Conservation (phyloP, 192 early-diverging fungal genomes). For the Thamnidium elegans region DNA sequence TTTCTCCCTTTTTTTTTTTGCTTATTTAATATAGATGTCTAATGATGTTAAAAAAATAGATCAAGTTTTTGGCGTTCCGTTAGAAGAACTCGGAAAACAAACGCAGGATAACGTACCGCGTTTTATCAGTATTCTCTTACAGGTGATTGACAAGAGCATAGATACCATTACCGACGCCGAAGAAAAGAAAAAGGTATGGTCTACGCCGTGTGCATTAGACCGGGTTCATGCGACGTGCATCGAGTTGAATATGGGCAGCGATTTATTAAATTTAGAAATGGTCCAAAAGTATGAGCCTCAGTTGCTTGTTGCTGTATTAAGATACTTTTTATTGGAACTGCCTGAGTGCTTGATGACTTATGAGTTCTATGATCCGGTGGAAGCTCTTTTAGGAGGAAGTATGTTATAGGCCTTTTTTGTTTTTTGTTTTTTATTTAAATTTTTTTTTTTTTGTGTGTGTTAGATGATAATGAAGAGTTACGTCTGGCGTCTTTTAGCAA, state of each 20-base stretch:
- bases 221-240: slow-evolving; percentile 63
- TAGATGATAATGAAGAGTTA: slow-evolving; percentile 22
- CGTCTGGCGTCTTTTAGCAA: slow-evolving; percentile 46
- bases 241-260: slow-evolving; percentile 57
- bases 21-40: not conserved
- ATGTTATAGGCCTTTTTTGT: slow-evolving; percentile 14
- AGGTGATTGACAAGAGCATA: slow-evolving; percentile 54
- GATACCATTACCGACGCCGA: not conserved
- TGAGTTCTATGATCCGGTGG: slow-evolving; percentile 67
- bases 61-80: slow-evolving; percentile 75
- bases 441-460: not conserved
- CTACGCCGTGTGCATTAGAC: slow-evolving; percentile 51
- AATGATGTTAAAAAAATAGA: slow-evolving; percentile 35
- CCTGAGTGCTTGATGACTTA: slow-evolving; percentile 64
- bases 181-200: slow-evolving; percentile 61
- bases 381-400: slow-evolving; percentile 60
- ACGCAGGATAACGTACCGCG: slow-evolving; percentile 59
- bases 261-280: slow-evolving; percentile 51
- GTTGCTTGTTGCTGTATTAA: slow-evolving; percentile 56
- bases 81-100: slow-evolving; percentile 63
- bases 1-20: no score
- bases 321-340: slow-evolving; percentile 71
- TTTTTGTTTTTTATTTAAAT: not conserved
- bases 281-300: slow-evolving; percentile 55
- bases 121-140: slow-evolving; percentile 58